These are phyloP conservation scores for Candida dubliniensis DNA, from an alignment of 1,139 yeast species.

Conservation along the genomic window DNA sequence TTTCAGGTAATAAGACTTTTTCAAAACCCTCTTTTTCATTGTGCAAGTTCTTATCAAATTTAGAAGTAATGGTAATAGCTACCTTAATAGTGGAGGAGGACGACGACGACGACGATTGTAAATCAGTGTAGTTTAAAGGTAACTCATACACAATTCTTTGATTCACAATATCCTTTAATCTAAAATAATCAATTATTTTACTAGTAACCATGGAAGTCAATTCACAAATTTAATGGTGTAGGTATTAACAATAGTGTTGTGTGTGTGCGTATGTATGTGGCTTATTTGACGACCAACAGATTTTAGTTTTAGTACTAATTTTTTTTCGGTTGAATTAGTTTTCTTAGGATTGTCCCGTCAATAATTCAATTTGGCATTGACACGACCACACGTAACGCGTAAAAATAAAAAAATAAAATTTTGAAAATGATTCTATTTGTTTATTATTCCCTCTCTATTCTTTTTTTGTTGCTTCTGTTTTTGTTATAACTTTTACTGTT, in stretches of 20 bases:
- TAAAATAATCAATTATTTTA: slow-evolving; percentile 28
- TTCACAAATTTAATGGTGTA: not conserved
- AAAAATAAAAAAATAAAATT: not conserved
- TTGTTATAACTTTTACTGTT: not conserved
- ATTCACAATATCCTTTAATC: slow-evolving; percentile 27
- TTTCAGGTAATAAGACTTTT: slow-evolving; percentile 22
- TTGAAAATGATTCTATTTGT: not conserved
- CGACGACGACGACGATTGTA: too few relatives aligned
- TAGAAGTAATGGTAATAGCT: slow-evolving; percentile 38
- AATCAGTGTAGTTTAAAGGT: slow-evolving; percentile 27
- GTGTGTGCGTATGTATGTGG: too few relatives aligned
- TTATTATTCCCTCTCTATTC: not conserved
- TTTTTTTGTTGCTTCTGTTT: not conserved
- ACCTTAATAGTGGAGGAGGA: slow-evolving; percentile 25
- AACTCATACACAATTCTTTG: slow-evolving; percentile 26
- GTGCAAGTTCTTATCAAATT: slow-evolving; percentile 14
- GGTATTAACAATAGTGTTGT: not conserved
- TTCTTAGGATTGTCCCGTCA: too few relatives aligned
- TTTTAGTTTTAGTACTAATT: too few relatives aligned
- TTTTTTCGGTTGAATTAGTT: not conserved
- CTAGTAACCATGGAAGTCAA: slow-evolving; percentile 6
- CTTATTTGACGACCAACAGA: too few relatives aligned
- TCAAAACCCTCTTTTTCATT: slow-evolving; percentile 2
- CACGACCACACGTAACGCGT: slow-evolving; percentile 1
- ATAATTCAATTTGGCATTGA: slow-evolving; percentile 7